A percentile compares a stretch with the other conserved stretches of the same genome.
These are phyloP conservation scores for Fusarium papillatum DNA, from an alignment of 2,329 filamentous ascomycete genomes.

Conservation along the genomic window DNA sequence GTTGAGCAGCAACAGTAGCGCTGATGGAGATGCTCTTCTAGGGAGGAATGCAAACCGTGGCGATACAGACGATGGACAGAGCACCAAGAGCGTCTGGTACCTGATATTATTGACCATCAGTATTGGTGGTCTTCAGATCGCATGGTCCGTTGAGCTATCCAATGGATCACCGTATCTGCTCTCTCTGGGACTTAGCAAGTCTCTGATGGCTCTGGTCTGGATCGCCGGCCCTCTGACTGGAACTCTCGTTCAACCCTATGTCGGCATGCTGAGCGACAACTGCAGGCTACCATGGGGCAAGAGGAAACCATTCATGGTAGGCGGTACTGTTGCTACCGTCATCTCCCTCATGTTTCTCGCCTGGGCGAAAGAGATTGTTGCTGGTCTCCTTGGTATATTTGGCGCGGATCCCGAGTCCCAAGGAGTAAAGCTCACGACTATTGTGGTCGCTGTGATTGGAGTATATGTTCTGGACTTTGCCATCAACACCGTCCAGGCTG, in stretches of 20 bases:
- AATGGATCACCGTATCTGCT: slow-evolving; percentile 90
- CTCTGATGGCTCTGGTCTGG: slow-evolving; percentile 87
- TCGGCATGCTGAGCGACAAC: slow-evolving; percentile 85
- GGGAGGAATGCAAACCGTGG: slow-evolving; percentile 1
- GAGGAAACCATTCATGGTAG: slow-evolving; percentile 85
- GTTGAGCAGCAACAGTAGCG: slow-evolving; percentile 32
- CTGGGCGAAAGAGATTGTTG: slow-evolving; percentile 81
- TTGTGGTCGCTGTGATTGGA: slow-evolving; percentile 85
- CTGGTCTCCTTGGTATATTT: slow-evolving; percentile 76
- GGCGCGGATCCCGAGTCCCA: slow-evolving; percentile 76
- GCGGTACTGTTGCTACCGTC: slow-evolving; percentile 76
- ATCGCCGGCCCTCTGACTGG: slow-evolving; percentile 86
- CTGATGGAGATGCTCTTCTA: slow-evolving; percentile 16
- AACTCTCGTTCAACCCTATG: slow-evolving; percentile 84
- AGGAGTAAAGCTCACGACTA: slow-evolving; percentile 75
- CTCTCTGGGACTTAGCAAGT: slow-evolving; percentile 86
- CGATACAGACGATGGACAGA: slow-evolving; percentile 57
- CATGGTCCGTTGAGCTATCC: slow-evolving; percentile 95
- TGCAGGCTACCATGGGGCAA: slow-evolving; percentile 82
- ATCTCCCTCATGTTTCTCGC: slow-evolving; percentile 77
- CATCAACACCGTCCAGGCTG: slow-evolving; percentile 97
- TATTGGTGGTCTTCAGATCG: slow-evolving; percentile 91
- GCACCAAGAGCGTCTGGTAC: slow-evolving; percentile 87
- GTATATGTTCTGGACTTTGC: slow-evolving; percentile 95
- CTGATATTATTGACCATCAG: slow-evolving; percentile 88